Base-by-base conservation (phyloP, 176 grass and related monocot genomes). In the Pontederia crassipes region DNA sequence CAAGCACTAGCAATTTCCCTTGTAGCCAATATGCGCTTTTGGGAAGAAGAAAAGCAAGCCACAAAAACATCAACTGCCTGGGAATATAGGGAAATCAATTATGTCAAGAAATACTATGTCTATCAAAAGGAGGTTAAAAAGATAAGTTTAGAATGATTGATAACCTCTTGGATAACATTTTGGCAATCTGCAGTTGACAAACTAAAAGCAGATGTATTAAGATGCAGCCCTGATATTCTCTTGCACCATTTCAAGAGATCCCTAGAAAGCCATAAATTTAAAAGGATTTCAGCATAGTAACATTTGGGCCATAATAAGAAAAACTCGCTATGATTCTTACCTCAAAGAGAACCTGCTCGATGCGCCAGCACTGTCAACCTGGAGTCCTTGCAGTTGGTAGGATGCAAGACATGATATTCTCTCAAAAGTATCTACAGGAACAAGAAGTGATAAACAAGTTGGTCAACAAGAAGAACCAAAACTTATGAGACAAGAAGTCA, bases 191-290 rank as follows among this genome's bases (percentile, higher is more conserved):
- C 74, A 67, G 66, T 69, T 67, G 78, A 48, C 68, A 96, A 69
- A 52, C 80, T 70, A 48, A 59, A 27, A 18, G 75, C 75, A 60
- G 78, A 75, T 77, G 66, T 74, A 59, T 69, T 79, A 24, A 90
- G 48, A 79, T 76, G 62, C 28, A 48, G 54, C 54, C 75, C 80
- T 55, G 60, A 60, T 71, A 90, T 83, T 84, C 91, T 90, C 75
- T 90, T 90, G 73, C 86, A 96, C 91, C 86, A 96, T 72, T 96
- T 96, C 61, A 96, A 81, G 63, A 96, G 61, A 56, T 96, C 86
- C 86, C 91, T 96, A 51, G 4, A 62, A 75, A 75, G 28, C 2
- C 74, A 55, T 17, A 47, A 28, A 67, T 82, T 56, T 13, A 9
- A 67, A 71, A 52, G 47, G 58, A 40, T 15, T 15, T 17, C 45